phyloP scores from a whole-genome alignment of 2,329 filamentous ascomycete species.

The Lachnellula hyalina region DNA sequence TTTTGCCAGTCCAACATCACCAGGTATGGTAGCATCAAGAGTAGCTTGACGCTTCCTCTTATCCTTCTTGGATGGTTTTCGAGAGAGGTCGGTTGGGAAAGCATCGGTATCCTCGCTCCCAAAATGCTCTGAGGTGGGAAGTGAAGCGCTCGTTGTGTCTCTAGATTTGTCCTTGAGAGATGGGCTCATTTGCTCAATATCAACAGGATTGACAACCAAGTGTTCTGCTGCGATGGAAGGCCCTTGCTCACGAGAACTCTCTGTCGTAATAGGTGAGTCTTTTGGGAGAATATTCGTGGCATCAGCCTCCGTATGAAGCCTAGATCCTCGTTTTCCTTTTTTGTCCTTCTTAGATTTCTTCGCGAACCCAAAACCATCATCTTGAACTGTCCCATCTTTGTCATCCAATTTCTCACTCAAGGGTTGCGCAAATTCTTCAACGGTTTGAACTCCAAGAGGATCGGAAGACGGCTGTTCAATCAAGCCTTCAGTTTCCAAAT shows the following conservation, averaged over 20 bases:
- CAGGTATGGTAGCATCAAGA: constrained; percentile 7
- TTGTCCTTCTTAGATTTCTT: constrained; percentile 26
- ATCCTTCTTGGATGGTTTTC: constrained; percentile 26
- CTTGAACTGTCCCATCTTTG: constrained; percentile 6
- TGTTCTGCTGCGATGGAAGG: neutral
- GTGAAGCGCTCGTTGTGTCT: neutral
- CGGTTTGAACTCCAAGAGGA: neutral
- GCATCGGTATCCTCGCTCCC: constrained; percentile 5
- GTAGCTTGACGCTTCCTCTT: constrained; percentile 30
- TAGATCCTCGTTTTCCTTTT: constrained; percentile 16
- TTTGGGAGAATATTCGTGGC: neutral
- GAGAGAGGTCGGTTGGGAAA: constrained; percentile 7
- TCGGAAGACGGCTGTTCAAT: neutral
- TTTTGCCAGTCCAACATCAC: constrained; percentile 6
- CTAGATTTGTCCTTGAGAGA: neutral
- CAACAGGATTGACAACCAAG: constrained; percentile 6
- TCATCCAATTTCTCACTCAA: constrained; percentile 1
- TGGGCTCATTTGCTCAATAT: constrained; percentile 2
- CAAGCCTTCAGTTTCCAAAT: neutral
- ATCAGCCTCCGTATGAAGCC: constrained; percentile 7
- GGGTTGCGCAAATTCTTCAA: neutral
- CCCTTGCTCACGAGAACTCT: neutral
- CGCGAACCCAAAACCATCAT: constrained; percentile 11
- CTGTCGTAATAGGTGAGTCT: neutral
- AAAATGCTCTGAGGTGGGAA: neutral